Evolutionary conservation across 768 basidiomycete genomes (phyloP), one percentile per base, ranked within the genome.

Genomic region (Russula virescens): DNA sequence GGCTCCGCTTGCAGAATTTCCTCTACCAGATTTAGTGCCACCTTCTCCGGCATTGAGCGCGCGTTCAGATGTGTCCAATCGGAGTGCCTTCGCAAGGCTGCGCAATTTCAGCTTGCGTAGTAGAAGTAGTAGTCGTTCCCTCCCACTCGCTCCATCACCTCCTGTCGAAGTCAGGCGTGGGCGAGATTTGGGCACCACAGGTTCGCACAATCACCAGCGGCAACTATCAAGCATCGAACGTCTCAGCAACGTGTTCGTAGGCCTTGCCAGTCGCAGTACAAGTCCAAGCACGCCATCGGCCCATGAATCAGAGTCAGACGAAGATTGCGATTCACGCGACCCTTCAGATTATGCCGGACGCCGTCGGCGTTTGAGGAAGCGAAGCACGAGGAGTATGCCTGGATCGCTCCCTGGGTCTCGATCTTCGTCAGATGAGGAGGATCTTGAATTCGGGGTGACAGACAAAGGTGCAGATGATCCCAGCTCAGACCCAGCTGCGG

Each of bases 21-120:
- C 86, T 5, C 78, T 94, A 3, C 95, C 95, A 0, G 89, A 91
- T 71, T 73, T 91, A 8, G 77, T 83, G 0, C 95, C 95, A 7
- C 91, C 92, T 3, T 98, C 95, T 1, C 97, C 97, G 0, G 89
- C 96, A 0, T 81, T 99, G 40, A 95, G 93, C 60, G 97, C 96
- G 3, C 85, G 92, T 2, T 98, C 95, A 1, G 96, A 98, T 69
- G 84, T 84, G 5, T 91, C 90, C 1, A 82, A 84, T 64, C 83
- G 83, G 67, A 87, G 85, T 68, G 77, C 91, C 0, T 77, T 92
- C 14, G 83, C 88, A 9, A 83, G 91, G 9, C 72, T 97, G 26
- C 75, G 91, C 62, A 84, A 92, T 72, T 85, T 91, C 76, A 86
- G 88, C 72, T 78, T 91, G n/a, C n/a, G 84, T 14, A 73, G 76